Evolutionary conservation across 495 filamentous ascomycete genomes (phyloP).

Genomic region (Cladorrhinum samala): DNA sequence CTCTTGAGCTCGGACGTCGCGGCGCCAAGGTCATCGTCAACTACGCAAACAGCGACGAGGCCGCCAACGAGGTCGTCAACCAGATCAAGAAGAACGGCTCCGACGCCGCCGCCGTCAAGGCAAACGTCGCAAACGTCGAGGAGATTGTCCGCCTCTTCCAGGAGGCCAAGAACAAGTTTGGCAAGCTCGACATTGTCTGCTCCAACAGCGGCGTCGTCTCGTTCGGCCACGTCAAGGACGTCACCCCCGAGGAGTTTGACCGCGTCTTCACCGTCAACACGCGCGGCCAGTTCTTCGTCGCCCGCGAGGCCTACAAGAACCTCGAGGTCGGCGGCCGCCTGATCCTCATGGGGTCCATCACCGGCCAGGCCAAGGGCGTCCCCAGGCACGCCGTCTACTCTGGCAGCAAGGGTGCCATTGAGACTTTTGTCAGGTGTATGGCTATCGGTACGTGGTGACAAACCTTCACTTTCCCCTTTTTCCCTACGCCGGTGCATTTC

Average conservation of each 20-base stretch:
- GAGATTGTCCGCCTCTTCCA: conserved; percentile 47
- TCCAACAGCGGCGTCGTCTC: conserved; percentile 62
- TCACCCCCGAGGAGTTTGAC: conserved; percentile 72
- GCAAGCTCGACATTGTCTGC: conserved; percentile 64
- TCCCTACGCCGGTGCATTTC: too few relatives aligned
- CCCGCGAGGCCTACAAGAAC: conserved; percentile 60
- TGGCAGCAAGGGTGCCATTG: conserved; percentile 32
- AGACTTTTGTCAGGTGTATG: conserved; percentile 33
- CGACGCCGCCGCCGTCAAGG: conserved; percentile 62
- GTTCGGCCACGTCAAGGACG: conserved; percentile 59
- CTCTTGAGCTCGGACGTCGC: conserved; percentile 67
- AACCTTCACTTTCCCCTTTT: too few relatives aligned
- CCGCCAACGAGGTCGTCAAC: conserved; percentile 57
- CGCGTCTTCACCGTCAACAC: conserved; percentile 72
- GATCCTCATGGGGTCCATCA: conserved; percentile 60
- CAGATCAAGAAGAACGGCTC: conserved; percentile 53
- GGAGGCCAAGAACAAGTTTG: conserved; percentile 57
- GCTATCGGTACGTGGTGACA: conserved; percentile 27
- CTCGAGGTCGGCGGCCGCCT: conserved; percentile 55
- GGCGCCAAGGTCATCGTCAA: conserved; percentile 75
- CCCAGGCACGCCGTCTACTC: conserved; percentile 57
- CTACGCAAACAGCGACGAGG: conserved; percentile 57
- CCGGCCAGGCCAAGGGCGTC: conserved; percentile 55
- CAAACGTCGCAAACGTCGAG: conserved; percentile 64
- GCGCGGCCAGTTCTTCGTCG: conserved; percentile 77